Base-by-base conservation (phyloP, 2,329 filamentous ascomycete genomes). In the Emergomyces orientalis region DNA sequence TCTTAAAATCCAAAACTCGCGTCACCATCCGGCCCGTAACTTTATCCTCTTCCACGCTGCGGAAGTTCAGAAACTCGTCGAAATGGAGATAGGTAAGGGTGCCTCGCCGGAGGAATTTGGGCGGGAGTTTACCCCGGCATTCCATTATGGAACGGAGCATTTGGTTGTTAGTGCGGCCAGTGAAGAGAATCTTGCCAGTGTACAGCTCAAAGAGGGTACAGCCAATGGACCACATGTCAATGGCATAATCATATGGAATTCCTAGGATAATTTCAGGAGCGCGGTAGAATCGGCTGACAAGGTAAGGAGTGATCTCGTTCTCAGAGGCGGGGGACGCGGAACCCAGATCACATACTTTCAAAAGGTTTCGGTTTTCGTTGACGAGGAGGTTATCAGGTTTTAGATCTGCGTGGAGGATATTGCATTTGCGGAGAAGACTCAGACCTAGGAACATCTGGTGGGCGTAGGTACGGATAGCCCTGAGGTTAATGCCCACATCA, bases 131-230 rank as follows among this genome's bases (percentile, higher is more conserved):
- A 71, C 94, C 94, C 57, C 95, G 87, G 69, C 93, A 91, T 73
- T 99, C 93, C 87, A 97, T 96, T 69, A 99, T 96, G 25, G 89
- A 88, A 66, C 90, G 89, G 64, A 99, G 84, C 94, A 99, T 99
- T 78, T 96, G 91, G 73, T 99, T 99, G 80, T 99, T 99, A 78
- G 90, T 94, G 67, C 90, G 86, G 64, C 94, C 94, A 0, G 91
- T 91, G 74, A 99, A 99, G 39, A 99, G 81, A 63, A 99, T 97
- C 75, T 97, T 96, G 71, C 94, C 94, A 0, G 94, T 97, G 79
- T 96, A 97, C 49, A 99, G 81, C 77, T 99, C 94, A 75, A 96
- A 99, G 37, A 97, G 81, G 0, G 94, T 99, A 77, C 94, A 99
- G 45, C 94, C 95, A 67, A 97, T 91, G 8, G 93, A 95, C 94